These are phyloP conservation scores for Wickerhamiella allomyrinae DNA, from an alignment of 805 yeast species.

Conservation along the genomic window DNA sequence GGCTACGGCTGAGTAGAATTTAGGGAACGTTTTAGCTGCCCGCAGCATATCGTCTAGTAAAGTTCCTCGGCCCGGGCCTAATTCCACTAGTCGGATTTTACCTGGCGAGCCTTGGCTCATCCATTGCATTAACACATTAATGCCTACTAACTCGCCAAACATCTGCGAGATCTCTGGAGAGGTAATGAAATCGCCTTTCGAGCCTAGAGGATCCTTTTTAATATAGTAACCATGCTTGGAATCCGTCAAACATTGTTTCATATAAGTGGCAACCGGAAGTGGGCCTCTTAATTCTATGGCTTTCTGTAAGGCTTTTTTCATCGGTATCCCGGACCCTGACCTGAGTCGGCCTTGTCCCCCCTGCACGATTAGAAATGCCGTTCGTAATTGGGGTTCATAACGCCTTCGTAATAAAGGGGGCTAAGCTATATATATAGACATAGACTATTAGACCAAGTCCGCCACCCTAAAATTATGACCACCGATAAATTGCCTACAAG, in stretches of 20 bases:
- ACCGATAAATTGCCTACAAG: not conserved
- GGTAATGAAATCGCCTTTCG: slow-evolving; percentile 62
- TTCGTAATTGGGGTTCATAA: no score
- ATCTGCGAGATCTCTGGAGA: slow-evolving; percentile 79
- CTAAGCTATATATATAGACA: no score
- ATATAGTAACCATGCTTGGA: slow-evolving; percentile 71
- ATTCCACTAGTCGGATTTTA: slow-evolving; percentile 46
- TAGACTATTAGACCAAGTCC: not conserved
- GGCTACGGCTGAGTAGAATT: slow-evolving; percentile 24
- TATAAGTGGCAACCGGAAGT: slow-evolving; percentile 52
- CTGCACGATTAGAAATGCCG: no score
- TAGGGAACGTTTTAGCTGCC: slow-evolving; percentile 18
- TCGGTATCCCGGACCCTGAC: not conserved
- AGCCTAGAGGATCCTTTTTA: slow-evolving; percentile 57
- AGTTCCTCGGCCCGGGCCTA: slow-evolving; percentile 81
- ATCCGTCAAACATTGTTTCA: slow-evolving; percentile 70
- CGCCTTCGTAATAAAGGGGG: no score
- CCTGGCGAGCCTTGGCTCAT: slow-evolving; percentile 37
- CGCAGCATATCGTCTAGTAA: slow-evolving; percentile 50
- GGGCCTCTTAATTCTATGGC: slow-evolving; percentile 53
- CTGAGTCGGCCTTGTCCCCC: no score
- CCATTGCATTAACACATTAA: slow-evolving; percentile 49
- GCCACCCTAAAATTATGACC: not conserved
- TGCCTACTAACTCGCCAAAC: slow-evolving; percentile 73
- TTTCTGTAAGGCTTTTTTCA: slow-evolving; percentile 10